Evolutionary conservation across 2,329 filamentous ascomycete genomes (phyloP).

Genomic region (Colletotrichum siamense): DNA sequence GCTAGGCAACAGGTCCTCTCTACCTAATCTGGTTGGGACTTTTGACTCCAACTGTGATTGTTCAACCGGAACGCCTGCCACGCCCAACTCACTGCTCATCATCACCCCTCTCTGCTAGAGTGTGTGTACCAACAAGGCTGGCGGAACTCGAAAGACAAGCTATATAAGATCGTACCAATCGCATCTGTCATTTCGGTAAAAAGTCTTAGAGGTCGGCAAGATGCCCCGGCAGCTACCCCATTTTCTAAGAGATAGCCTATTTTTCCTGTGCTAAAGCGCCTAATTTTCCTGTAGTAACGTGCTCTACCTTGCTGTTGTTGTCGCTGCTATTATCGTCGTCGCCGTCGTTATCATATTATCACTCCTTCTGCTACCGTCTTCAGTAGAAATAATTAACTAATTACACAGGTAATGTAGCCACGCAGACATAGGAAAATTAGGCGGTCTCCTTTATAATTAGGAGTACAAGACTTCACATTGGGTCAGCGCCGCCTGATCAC

Average conservation of each 20-base stretch:
- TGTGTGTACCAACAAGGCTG: background rate
- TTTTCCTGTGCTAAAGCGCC: too few species aligned
- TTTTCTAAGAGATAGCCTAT: too few species aligned
- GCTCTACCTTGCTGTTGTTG: too few species aligned
- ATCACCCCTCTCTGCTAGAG: background rate
- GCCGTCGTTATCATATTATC: too few species aligned
- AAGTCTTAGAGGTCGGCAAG: background rate
- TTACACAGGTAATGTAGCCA: too few species aligned
- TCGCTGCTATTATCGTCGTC: too few species aligned
- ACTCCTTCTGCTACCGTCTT: too few species aligned
- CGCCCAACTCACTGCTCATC: background rate
- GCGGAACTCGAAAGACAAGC: background rate
- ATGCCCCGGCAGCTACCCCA: background rate
- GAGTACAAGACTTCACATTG: background rate
- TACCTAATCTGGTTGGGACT: background rate
- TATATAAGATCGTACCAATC: background rate
- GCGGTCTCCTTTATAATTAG: too few species aligned
- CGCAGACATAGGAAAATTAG: too few species aligned
- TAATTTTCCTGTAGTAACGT: too few species aligned
- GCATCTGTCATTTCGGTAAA: background rate
- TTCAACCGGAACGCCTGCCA: background rate
- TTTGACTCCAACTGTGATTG: background rate
- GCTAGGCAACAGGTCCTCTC: background rate
- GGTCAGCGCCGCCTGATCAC: too few species aligned
- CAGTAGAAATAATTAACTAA: too few species aligned